phyloP scores from a whole-genome alignment of 345 rosid genomes.

The Rubroshorea leprosula region DNA sequence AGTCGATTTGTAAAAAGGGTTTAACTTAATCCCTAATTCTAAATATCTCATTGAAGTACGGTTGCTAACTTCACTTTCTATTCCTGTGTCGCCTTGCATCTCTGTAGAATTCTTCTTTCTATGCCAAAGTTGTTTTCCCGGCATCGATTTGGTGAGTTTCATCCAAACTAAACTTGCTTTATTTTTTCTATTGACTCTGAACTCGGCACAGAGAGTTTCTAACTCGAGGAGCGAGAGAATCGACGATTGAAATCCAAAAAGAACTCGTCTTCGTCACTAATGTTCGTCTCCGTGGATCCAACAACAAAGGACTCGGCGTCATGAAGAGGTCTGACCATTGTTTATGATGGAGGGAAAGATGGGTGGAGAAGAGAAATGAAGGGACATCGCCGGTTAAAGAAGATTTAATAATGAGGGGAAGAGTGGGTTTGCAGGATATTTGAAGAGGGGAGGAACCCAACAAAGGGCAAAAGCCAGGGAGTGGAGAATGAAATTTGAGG shows the following conservation, averaged over 20 bases:
- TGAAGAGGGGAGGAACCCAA: slow-evolving; percentile 29
- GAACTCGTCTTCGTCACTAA: slow-evolving; percentile 67
- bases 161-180: no score
- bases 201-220: slow-evolving; percentile 30
- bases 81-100: no score
- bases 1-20: no score
- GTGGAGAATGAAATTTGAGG: slow-evolving; percentile 42
- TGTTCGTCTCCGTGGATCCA: slow-evolving; percentile 52
- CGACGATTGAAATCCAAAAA: slow-evolving; percentile 57
- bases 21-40: no score
- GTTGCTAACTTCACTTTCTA: no score
- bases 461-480: background rate
- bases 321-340: slow-evolving; percentile 39
- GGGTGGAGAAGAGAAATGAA: background rate
- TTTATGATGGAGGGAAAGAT: background rate
- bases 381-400: background rate
- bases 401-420: slow-evolving; percentile 22
- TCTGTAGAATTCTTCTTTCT: no score
- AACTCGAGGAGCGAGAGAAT: slow-evolving; percentile 47
- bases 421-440: background rate
- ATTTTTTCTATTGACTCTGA: no score
- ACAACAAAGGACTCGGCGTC: slow-evolving; percentile 35
- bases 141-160: no score
- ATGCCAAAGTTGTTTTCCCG: no score
- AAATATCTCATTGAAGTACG: no score